phyloP scores from a whole-genome alignment of 805 yeast genomes.

The Tetrapisispora fleetii region DNA sequence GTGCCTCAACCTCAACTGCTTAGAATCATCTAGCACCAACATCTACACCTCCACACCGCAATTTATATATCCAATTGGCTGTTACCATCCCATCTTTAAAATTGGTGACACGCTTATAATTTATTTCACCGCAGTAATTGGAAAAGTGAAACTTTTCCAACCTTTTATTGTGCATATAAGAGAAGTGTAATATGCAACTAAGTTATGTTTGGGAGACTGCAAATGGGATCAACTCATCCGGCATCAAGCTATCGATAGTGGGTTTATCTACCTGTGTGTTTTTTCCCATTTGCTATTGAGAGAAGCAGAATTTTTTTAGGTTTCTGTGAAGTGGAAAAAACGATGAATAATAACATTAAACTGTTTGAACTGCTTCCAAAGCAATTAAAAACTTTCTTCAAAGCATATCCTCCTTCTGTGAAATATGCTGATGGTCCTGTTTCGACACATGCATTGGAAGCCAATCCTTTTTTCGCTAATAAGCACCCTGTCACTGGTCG shows the following conservation, averaged over 20 bases:
- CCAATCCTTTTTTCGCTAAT: constrained; percentile 83
- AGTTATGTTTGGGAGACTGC: too few species aligned
- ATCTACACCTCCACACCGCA: too few species aligned
- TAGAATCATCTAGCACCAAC: too few species aligned
- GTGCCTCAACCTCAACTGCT: too few species aligned
- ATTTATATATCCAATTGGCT: constrained; percentile 1
- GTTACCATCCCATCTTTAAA: neutral
- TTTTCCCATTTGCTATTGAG: too few species aligned
- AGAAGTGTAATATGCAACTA: too few species aligned
- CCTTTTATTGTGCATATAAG: neutral
- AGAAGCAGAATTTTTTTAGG: too few species aligned
- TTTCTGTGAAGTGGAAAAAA: neutral
- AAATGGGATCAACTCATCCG: too few species aligned
- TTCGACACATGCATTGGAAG: constrained; percentile 52
- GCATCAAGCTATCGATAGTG: too few species aligned
- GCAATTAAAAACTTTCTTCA: constrained; percentile 62
- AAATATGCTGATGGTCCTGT: constrained; percentile 58
- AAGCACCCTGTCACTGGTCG: constrained; percentile 72
- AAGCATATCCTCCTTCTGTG: constrained; percentile 70
- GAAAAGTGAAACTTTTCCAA: neutral
- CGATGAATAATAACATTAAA: constrained; percentile 6
- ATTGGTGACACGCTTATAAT: neutral
- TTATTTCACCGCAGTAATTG: neutral
- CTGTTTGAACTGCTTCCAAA: constrained; percentile 55
- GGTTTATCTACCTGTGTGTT: too few species aligned